Base-by-base conservation (phyloP, 805 yeast species). In the Zygosaccharomyces lentus region DNA sequence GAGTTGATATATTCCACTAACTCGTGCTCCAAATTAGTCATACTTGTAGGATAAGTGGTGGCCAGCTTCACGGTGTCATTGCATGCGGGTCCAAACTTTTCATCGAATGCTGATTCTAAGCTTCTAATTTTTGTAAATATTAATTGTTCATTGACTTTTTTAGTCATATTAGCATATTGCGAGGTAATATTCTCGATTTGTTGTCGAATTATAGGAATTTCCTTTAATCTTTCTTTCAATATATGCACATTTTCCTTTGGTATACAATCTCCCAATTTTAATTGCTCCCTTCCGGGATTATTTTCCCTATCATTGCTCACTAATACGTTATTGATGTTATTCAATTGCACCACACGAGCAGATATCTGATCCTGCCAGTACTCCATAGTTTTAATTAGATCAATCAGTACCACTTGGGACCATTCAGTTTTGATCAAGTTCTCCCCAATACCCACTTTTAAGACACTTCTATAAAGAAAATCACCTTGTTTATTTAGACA, bases 1-100 rank as follows among this genome's bases (percentile, higher is more conserved):
- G 89, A 78, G 46, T 80, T 81, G 27, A 90, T 67, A 13, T 84
- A 69, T 2, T 76, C 73, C 0, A 87, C 95, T 64, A 87, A 72
- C 43, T 84, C 93, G 47, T 74, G 72, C 44, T 87, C 95, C 40
- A 80, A 58, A 1, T 49, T 45, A 15, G 46, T 50, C 67, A 84
- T 72, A 43, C 79, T 83, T 12, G 36, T 39, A 2, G 57, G 54
- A 31, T 45, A 43, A 2, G 47, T 54, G n/a, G 67, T 68, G 5
- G 62, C 53, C n/a, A 56, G 34, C n/a, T 42, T 32, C 5, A 57
- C 39, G 23, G 52, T 47, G 2, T 53, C 58, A 17, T 59, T 46
- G 13, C 63, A 54, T 13, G 53, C 46, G 8, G 51, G 46, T 34
- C 62, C 55, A 44, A 64, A 56, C 36, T 54, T 42, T 47, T 58